These are phyloP conservation scores for Candida sp. DNA, from an alignment of 1,139 yeast species.

Conservation along the genomic window DNA sequence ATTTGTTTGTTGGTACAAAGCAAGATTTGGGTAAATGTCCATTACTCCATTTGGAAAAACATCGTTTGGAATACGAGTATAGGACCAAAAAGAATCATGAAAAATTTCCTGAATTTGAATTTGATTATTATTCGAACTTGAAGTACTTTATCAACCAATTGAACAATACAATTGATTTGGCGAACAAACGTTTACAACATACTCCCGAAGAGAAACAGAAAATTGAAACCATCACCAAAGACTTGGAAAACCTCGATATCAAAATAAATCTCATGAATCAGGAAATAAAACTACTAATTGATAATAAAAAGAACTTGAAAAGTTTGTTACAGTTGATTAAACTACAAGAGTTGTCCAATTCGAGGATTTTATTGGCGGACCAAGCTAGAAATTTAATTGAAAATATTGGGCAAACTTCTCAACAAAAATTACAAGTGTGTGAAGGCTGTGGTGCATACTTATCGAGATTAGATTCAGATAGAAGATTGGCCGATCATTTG, in stretches of 20 bases:
- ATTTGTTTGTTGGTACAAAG: conserved; percentile 77
- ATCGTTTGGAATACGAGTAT: conserved; percentile 67
- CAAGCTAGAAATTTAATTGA: conserved; percentile 62
- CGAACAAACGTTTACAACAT: conserved; percentile 67
- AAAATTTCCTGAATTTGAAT: conserved; percentile 64
- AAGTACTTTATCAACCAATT: conserved; percentile 61
- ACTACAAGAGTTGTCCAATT: conserved; percentile 41
- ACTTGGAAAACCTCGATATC: conserved; percentile 65
- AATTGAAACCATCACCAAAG: conserved; percentile 59
- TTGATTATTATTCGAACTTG: conserved; percentile 59
- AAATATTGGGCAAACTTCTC: conserved; percentile 80
- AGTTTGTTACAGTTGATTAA: conserved; percentile 48
- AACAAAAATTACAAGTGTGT: conserved; percentile 89
- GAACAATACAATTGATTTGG: conserved; percentile 61
- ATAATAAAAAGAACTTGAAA: conserved; percentile 48
- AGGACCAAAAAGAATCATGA: conserved; percentile 53
- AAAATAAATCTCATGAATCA: conserved; percentile 65
- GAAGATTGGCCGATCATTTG: conserved; percentile 89
- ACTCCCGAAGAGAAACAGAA: conserved; percentile 74
- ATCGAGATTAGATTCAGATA: conserved; percentile 82
- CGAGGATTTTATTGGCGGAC: conserved; percentile 48
- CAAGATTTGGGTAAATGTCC: conserved; percentile 84
- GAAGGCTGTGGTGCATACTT: conserved; percentile 89
- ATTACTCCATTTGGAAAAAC: conserved; percentile 70
- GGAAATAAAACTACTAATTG: conserved; percentile 61